Conservation (phyloP, 805 yeast genomes). For the Candida suzukii region DNA sequence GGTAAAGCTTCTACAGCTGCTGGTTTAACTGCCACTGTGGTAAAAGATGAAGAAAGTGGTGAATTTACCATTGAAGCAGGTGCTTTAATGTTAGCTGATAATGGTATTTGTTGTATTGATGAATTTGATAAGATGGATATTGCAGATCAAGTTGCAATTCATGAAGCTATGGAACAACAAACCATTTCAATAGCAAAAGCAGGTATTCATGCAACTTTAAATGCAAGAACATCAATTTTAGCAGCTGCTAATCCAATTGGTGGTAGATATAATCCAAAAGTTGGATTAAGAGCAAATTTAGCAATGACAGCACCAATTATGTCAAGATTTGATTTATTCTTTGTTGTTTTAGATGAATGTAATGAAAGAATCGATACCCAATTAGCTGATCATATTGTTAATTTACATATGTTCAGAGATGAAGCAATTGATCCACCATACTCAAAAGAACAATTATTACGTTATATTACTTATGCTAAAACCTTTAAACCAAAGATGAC, state of each 20-base stretch:
- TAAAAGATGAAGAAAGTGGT: conserved; percentile 46
- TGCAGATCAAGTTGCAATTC: conserved; percentile 94
- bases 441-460: conserved; percentile 76
- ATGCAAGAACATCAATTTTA: conserved; percentile 91
- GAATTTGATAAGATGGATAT: conserved; percentile 98
- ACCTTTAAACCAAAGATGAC: conserved; percentile 90
- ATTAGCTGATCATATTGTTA: conserved; percentile 88
- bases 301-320: conserved; percentile 97
- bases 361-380: conserved; percentile 86
- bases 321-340: conserved; percentile 95
- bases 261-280: conserved; percentile 89
- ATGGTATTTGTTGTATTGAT: conserved; percentile 97
- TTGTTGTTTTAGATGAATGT: conserved; percentile 91
- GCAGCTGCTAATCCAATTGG: conserved; percentile 99
- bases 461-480: conserved; percentile 87
- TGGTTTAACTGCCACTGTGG: conserved; percentile 66
- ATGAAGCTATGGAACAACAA: conserved; percentile 99
- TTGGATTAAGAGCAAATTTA: conserved; percentile 77
- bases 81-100: conserved; percentile 96
- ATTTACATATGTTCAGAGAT: conserved; percentile 85
- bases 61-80: conserved; percentile 94
- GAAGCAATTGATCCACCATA: conserved; percentile 87
- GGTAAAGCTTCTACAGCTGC: conserved; percentile 99
- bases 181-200: conserved; percentile 98
- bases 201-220: conserved; percentile 95